These are phyloP conservation scores for Phylloporus sp. DNA, from an alignment of 768 basidiomycete species.

Conservation along the genomic window DNA sequence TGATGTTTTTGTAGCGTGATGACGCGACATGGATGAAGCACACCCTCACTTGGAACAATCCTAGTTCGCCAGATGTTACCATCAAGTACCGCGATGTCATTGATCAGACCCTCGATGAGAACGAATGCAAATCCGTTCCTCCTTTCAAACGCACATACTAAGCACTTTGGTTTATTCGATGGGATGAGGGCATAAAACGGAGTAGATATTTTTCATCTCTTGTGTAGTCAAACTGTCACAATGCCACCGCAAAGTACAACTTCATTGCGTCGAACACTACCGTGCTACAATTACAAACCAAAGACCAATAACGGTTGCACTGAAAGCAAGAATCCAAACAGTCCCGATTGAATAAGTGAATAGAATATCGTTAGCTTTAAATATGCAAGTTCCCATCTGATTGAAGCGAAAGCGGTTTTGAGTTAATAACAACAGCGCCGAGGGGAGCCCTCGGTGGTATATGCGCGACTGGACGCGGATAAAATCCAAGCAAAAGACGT, in stretches of 20 bases:
- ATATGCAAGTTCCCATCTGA: no score
- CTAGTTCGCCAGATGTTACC: constrained; percentile 73
- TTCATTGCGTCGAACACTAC: neutral
- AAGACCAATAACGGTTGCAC: neutral
- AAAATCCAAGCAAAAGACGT: neutral
- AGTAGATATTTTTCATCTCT: constrained; percentile 3
- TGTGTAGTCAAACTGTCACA: constrained; percentile 6
- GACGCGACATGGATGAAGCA: constrained; percentile 95
- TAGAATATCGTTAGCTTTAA: neutral
- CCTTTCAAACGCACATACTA: constrained; percentile 97
- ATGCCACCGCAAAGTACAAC: neutral
- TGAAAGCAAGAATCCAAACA: neutral
- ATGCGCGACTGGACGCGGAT: neutral
- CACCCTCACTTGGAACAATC: constrained; percentile 87
- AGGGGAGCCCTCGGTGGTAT: no score
- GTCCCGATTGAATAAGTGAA: neutral
- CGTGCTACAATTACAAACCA: neutral
- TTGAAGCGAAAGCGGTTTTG: no score
- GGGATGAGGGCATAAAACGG: constrained; percentile 4
- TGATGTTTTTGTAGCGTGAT: constrained; percentile 73
- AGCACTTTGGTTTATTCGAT: neutral
- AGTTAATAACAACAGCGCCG: no score
- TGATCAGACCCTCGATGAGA: constrained; percentile 83
- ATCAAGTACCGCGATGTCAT: constrained; percentile 90
- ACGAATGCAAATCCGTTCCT: constrained; percentile 94